phyloP scores from a whole-genome alignment of 805 yeast genomes.

The Ogataea neopini region DNA sequence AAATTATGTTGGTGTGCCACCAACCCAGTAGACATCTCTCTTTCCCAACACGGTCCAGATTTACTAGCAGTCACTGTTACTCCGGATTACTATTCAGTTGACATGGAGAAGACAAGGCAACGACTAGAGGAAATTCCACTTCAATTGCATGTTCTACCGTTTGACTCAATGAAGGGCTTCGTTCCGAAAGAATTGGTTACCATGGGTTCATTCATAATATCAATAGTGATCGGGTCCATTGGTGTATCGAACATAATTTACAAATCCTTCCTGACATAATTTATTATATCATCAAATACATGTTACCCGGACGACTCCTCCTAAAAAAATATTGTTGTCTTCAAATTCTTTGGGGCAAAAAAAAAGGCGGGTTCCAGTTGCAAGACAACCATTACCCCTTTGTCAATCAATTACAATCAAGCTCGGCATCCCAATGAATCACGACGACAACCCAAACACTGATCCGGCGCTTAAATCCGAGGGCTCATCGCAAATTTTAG shows the following conservation, averaged over 20 bases:
- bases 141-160: constrained; percentile 16
- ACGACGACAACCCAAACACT: constrained; percentile 20
- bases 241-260: constrained; percentile 7
- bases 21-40: constrained; percentile 23
- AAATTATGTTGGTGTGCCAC: constrained; percentile 32
- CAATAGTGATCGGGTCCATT: constrained; percentile 11
- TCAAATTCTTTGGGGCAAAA: neutral
- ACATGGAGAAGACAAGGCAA: constrained; percentile 7
- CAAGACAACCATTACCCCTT: neutral
- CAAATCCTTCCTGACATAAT: neutral
- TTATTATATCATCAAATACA: neutral
- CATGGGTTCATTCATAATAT: constrained; percentile 10
- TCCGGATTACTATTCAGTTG: constrained; percentile 25
- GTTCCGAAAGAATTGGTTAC: constrained; percentile 15
- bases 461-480: constrained; percentile 19
- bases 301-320: neutral
- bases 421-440: constrained; percentile 11
- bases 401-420: neutral
- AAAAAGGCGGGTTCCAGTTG: constrained; percentile 2
- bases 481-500: constrained; percentile 13
- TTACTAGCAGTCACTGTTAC: constrained; percentile 15
- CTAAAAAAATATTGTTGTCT: neutral
- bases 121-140: constrained; percentile 16
- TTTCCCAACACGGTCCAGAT: constrained; percentile 1
- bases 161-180: constrained; percentile 9